A percentile compares a stretch with the other conserved stretches of the same genome.
phyloP scores from a whole-genome alignment of 371 early-diverging fungal genomes.

The Hamiltosporidium magnivora region DNA sequence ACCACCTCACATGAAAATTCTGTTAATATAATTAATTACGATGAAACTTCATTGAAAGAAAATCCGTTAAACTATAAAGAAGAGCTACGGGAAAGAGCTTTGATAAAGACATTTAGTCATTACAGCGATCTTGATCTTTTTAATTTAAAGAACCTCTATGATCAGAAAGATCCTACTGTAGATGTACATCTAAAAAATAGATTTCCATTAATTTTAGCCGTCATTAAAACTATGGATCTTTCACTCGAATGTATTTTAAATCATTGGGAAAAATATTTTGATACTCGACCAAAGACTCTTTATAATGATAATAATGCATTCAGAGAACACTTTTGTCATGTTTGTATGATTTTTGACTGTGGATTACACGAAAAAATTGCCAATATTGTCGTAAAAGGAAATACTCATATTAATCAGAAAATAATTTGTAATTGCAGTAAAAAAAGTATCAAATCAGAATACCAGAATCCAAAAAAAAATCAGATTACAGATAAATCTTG shows the following conservation, averaged over 20 bases:
- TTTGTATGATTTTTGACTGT: slow-evolving; percentile 39
- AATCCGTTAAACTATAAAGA: neutral
- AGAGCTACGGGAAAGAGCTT: neutral
- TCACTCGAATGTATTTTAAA: slow-evolving; percentile 2
- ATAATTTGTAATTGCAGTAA: neutral
- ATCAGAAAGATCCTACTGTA: neutral
- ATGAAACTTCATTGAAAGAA: slow-evolving; percentile 6
- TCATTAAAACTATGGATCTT: neutral
- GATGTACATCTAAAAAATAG: neutral
- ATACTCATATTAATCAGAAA: no score
- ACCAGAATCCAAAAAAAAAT: slow-evolving; percentile 3
- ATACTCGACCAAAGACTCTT: slow-evolving; percentile 1
- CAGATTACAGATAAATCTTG: neutral
- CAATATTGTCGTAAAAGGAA: no score
- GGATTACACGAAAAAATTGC: slow-evolving; percentile 14
- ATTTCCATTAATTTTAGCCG: neutral
- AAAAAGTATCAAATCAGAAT: slow-evolving; percentile 1
- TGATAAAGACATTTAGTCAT: slow-evolving; percentile 1
- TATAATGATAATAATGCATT: slow-evolving; percentile 15
- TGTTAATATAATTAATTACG: neutral
- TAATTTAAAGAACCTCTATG: slow-evolving; percentile 6
- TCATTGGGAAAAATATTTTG: slow-evolving; percentile 14
- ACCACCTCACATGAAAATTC: neutral
- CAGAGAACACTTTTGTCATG: slow-evolving; percentile 21
- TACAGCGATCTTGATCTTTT: slow-evolving; percentile 2